Evolutionary conservation across 1,284 basidiomycete genomes (phyloP), one percentile per base, ranked within the genome.

Genomic region (Sanghuangporus baumii): DNA sequence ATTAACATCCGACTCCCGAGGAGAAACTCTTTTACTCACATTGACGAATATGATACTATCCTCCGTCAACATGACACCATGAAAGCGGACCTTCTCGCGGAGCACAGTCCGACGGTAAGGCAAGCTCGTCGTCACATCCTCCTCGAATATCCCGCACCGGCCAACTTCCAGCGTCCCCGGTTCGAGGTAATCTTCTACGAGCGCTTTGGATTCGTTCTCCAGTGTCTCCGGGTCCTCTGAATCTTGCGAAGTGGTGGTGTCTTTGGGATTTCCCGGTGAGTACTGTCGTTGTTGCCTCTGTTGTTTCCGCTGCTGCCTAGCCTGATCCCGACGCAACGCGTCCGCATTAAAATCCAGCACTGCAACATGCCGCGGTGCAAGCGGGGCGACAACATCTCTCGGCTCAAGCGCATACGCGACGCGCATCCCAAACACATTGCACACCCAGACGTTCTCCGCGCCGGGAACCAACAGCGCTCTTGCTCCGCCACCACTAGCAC

Each of bases 291-390:
- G 12, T 54, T 37, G 31, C 31, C 8, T 26, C 14, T 54, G 26
- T 31, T 31, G 26, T 31, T 31, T 4, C 3, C 34, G 20, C 52
- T 36, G 9, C 31, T 36, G 9, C 31, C 23, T 1, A 54, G 37
- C 26, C 52, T 69, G 51, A 8, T 59, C 72, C 54, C 74, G 74
- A 63, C 71, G 71, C 34, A 81, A 67, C 47, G 76, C 76, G 26
- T 76, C 69, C 63, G 74, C 78, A 67, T 84, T 83, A 66, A 86
- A 86, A 70, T 87, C 84, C 67, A 79, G 78, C 40, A 81, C 66
- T 43, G 75, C 72, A 64, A 79, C 63, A 26, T 55, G 60, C 8
- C 63, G 34, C 12, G 55, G 65, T 54, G 59, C 57, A 12, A 43
- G 60, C 14, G 64, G 59, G 3, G 62, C 55, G 3, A 65, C 58